Evolutionary conservation across 371 early-diverging fungal species (phyloP).

Genomic region (Circinella minor): DNA sequence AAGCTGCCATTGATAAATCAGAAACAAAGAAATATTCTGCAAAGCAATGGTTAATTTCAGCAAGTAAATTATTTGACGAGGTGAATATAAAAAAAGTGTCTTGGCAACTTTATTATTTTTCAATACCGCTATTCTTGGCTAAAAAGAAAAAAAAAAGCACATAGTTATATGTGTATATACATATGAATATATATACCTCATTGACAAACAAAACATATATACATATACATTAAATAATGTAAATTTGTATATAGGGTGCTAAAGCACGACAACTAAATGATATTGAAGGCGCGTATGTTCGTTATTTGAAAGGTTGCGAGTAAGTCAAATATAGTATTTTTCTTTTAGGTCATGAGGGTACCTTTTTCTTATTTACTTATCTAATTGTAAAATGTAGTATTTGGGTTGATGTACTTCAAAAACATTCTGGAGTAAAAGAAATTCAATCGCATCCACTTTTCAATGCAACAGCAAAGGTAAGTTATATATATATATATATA

Average conservation of each 20-base stretch:
- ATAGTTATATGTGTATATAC: too few species aligned
- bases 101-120: not conserved
- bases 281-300: slow-evolving; percentile 50
- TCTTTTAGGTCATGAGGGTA: too few species aligned
- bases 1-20: slow-evolving; percentile 18
- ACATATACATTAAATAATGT: too few species aligned
- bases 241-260: slow-evolving; percentile 35
- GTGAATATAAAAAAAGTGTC: slow-evolving; percentile 11
- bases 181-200: not conserved
- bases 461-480: slow-evolving; percentile 44
- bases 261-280: slow-evolving; percentile 33
- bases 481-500: not conserved
- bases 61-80: slow-evolving; percentile 22
- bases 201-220: not conserved
- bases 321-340: slow-evolving; percentile 20
- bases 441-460: slow-evolving; percentile 44
- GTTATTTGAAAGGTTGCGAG: slow-evolving; percentile 50
- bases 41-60: slow-evolving; percentile 20
- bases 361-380: too few species aligned
- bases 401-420: slow-evolving; percentile 54
- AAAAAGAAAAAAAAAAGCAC: not conserved
- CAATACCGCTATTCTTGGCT: not conserved
- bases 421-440: slow-evolving; percentile 49
- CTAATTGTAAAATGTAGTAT: slow-evolving; percentile 40
- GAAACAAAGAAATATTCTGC: slow-evolving; percentile 25